Evolutionary conservation across 1,139 yeast species (phyloP), one percentile per base, ranked within the genome.

Genomic region (Taphrina flavorubra): DNA sequence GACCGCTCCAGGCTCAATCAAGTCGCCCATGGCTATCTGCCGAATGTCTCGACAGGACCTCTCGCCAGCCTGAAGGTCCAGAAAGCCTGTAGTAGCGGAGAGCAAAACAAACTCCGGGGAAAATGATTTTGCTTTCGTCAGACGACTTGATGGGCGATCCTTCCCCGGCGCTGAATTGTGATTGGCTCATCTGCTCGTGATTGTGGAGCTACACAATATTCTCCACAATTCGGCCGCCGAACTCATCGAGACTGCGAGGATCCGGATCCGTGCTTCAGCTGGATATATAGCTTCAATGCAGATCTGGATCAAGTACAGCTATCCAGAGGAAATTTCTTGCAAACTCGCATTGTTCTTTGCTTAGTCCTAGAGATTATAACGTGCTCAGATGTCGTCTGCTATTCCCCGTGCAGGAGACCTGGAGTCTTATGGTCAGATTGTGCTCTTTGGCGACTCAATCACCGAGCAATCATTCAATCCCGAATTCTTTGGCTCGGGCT

Each of bases 371-470:
- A 25, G 31, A 25, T 25, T 25, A 25, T 4, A 25, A 25, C 31
- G 31, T 25, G 31, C 31, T 39, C 42, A 39, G 14, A 56, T 56
- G 60, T 37, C 60, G 2, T 39, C 60, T 11, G 2, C 60, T 14
- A 20, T 56, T 18, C 36, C n/a, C 16, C 16, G 31, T 6, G 2
- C 8, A 7, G 62, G 62, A 2, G 62, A 58, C 13, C 55, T 63
- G 13, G 61, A 42, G 16, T 63, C 67, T 14, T 65, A 65, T 49
- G 68, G 63, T n/a, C 63, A 65, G 40, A 57, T 65, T 11, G 63
- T 65, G 7, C 63, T 65, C 20, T 65, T 65, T n/a, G 68, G 68
- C 14, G 68, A 65, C 37, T 55, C 62, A n/a, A 66, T 66, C 56
- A 66, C 69, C 6, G 63, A 66, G 37, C 51, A 31, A 11, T 66